These are phyloP conservation scores for Collybia sordida DNA, from an alignment of 768 basidiomycete species.

Conservation along the genomic window DNA sequence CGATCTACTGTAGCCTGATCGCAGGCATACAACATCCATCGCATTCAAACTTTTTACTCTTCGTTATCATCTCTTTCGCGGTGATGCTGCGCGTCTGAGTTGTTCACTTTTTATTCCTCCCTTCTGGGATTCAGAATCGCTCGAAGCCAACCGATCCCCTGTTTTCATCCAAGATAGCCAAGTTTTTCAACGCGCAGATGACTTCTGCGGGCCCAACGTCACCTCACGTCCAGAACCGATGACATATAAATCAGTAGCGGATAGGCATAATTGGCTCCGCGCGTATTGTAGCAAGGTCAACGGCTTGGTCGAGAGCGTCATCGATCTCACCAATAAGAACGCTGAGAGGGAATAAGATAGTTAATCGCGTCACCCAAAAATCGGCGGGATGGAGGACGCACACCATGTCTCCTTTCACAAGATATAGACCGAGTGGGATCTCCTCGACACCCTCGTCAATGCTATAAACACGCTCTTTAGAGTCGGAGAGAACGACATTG, in stretches of 20 bases:
- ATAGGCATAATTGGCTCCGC: conserved; percentile 89
- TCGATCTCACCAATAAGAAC: conserved; percentile 87
- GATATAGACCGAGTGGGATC: conserved; percentile 90
- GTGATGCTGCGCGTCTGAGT: too few species aligned
- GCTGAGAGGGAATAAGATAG: conserved; percentile 26
- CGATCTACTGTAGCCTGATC: too few species aligned
- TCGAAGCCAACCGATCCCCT: too few species aligned
- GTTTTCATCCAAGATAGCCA: too few species aligned
- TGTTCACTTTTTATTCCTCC: too few species aligned
- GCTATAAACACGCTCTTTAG: conserved; percentile 91
- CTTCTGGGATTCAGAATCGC: too few species aligned
- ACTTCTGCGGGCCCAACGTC: too few species aligned
- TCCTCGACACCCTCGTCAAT: conserved; percentile 92
- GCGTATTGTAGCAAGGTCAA: conserved; percentile 73
- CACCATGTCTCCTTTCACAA: conserved; percentile 99
- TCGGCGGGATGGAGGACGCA: conserved; percentile 41
- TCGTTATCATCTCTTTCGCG: too few species aligned
- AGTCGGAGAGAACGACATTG: conserved; percentile 93
- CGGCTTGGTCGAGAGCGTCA: conserved; percentile 71
- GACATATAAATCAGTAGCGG: conserved; percentile 50
- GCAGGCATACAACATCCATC: too few species aligned
- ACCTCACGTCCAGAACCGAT: too few species aligned
- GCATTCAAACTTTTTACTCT: too few species aligned
- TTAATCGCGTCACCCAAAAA: conserved; percentile 3
- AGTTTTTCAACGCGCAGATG: too few species aligned